Conservation (phyloP, 805 yeast genomes). For the Hanseniaspora pseudoguilliermondii region DNA sequence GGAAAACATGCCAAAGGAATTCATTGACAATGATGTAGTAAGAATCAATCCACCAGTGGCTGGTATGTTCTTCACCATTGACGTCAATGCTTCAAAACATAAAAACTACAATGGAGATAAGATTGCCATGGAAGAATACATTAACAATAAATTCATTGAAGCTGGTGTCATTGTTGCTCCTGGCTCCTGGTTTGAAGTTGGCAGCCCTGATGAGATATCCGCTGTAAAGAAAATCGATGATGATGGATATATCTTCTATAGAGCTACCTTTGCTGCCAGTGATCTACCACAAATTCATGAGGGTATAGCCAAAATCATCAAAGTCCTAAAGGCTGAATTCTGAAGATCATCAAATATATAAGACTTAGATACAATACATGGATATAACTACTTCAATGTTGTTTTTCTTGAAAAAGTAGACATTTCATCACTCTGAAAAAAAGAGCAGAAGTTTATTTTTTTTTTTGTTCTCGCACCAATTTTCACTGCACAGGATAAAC, state of each 20-base stretch:
- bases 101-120: slow-evolving; percentile 62
- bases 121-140: slow-evolving; percentile 46
- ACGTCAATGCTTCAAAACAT: slow-evolving; percentile 65
- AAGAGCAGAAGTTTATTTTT: background rate
- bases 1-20: slow-evolving; percentile 40
- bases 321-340: slow-evolving; percentile 47
- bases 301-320: slow-evolving; percentile 58
- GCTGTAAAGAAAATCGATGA: background rate
- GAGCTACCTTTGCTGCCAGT: slow-evolving; percentile 84
- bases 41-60: slow-evolving; percentile 53
- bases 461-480: background rate
- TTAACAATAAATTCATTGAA: slow-evolving; percentile 48
- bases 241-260: slow-evolving; percentile 45
- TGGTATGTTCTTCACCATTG: slow-evolving; percentile 75
- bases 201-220: slow-evolving; percentile 3
- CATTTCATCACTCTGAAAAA: background rate
- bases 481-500: background rate
- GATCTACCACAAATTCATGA: slow-evolving; percentile 47
- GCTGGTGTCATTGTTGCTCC: slow-evolving; percentile 65
- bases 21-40: slow-evolving; percentile 17
- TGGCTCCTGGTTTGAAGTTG: slow-evolving; percentile 61
- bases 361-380: background rate
- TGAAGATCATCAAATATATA: slow-evolving; percentile 7
- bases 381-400: too few relatives aligned
- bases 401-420: background rate